These are phyloP conservation scores for Hymenotorrendiella dingleyae DNA, from an alignment of 2,329 filamentous ascomycete genomes.

Conservation along the genomic window DNA sequence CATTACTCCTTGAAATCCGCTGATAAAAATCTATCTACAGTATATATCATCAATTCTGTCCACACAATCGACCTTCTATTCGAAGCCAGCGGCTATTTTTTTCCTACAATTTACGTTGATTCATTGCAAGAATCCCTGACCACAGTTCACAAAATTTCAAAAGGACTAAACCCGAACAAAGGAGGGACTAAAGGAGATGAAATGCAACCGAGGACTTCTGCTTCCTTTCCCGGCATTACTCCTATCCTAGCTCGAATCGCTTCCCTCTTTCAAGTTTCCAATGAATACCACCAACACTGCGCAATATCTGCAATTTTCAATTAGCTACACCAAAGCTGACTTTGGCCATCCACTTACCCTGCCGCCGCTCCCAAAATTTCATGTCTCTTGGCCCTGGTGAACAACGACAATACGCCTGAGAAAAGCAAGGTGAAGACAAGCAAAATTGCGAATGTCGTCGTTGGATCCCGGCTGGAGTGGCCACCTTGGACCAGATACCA, in stretches of 20 bases:
- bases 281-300: constrained; percentile 22
- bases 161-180: too few relatives aligned
- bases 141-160: too few relatives aligned
- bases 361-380: constrained; percentile 25
- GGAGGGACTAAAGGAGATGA: too few relatives aligned
- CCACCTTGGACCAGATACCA: constrained; percentile 6
- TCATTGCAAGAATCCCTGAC: too few relatives aligned
- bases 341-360: constrained; percentile 16
- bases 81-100: too few relatives aligned
- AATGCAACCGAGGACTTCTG: background rate
- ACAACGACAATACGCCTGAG: constrained; percentile 15
- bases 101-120: too few relatives aligned
- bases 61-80: too few relatives aligned
- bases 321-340: background rate
- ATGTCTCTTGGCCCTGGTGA: constrained; percentile 23
- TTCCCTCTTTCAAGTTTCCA: background rate
- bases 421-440: constrained; percentile 21
- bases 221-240: background rate
- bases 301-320: constrained; percentile 12
- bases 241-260: background rate
- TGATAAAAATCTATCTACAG: too few relatives aligned
- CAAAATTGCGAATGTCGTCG: constrained; percentile 15
- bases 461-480: constrained; percentile 4
- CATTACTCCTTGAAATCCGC: too few relatives aligned
- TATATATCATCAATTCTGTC: too few relatives aligned